Evolutionary conservation across 495 filamentous ascomycete species (phyloP).

Genomic region (Tirmania nivea): DNA sequence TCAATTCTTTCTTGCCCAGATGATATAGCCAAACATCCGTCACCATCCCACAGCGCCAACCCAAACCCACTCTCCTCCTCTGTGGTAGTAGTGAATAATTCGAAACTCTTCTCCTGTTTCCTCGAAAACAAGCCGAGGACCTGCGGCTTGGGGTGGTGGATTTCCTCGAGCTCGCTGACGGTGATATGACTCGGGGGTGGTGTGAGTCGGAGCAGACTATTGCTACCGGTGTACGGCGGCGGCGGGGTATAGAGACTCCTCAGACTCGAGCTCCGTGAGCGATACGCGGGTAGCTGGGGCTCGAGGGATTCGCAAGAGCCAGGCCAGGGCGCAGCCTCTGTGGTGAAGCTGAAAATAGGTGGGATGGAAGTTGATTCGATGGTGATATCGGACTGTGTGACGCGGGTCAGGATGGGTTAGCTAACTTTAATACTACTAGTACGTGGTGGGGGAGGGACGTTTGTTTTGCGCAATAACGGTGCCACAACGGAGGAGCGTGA

Average conservation of each 20-base stretch:
- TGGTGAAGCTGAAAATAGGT: no score
- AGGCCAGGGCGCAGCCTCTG: no score
- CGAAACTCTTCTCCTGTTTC: not conserved
- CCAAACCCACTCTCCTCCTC: not conserved
- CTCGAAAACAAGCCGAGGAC: not conserved
- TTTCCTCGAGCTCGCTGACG: not conserved
- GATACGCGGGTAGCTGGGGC: no score
- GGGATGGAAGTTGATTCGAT: no score
- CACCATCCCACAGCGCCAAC: not conserved
- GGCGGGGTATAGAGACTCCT: not conserved
- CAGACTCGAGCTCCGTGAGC: no score
- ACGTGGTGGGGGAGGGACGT: no score
- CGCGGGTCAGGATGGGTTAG: no score
- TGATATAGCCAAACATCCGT: not conserved
- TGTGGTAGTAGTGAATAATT: not conserved
- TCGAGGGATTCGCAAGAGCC: no score
- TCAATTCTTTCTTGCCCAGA: not conserved
- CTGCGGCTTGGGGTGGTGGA: not conserved
- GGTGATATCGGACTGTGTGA: no score
- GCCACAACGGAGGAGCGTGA: no score
- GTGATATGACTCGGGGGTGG: not conserved
- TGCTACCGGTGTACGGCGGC: not conserved
- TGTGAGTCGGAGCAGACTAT: not conserved
- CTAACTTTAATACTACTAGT: no score
- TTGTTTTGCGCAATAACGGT: no score